These are phyloP conservation scores for Hansenula lynferdii DNA, from an alignment of 1,139 yeast species.

Conservation along the genomic window DNA sequence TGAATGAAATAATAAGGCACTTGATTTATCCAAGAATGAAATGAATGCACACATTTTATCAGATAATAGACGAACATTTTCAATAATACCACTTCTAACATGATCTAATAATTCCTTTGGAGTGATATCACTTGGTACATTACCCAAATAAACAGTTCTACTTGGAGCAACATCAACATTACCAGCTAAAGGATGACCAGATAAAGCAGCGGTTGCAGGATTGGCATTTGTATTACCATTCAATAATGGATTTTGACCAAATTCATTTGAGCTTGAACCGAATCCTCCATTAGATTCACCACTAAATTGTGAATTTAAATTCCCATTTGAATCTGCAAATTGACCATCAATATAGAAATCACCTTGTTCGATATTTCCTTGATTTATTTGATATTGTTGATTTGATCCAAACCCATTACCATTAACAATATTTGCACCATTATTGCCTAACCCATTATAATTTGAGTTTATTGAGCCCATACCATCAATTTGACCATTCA, in stretches of 20 bases:
- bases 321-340: neutral
- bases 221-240: no score
- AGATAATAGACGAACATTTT: slow-evolving; percentile 51
- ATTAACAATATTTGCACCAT: no score
- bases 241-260: no score
- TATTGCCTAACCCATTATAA: no score
- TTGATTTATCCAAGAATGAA: slow-evolving; percentile 45
- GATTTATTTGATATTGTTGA: no score
- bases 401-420: no score
- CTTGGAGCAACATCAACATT: slow-evolving; percentile 50
- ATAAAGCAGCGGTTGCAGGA: neutral
- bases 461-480: no score
- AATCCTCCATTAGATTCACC: neutral
- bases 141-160: slow-evolving; percentile 88
- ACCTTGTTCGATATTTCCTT: neutral
- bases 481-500: no score
- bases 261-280: neutral
- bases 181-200: slow-evolving; percentile 1
- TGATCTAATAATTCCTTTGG: slow-evolving; percentile 82
- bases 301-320: slow-evolving; percentile 1
- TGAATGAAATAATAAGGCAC: slow-evolving; percentile 53
- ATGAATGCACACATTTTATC: slow-evolving; percentile 52
- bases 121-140: slow-evolving; percentile 76
- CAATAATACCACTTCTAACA: slow-evolving; percentile 89
- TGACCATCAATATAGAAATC: slow-evolving; percentile 1